Base-by-base conservation (phyloP, 805 yeast genomes). In the Ogataea nakhonphanomensis region DNA sequence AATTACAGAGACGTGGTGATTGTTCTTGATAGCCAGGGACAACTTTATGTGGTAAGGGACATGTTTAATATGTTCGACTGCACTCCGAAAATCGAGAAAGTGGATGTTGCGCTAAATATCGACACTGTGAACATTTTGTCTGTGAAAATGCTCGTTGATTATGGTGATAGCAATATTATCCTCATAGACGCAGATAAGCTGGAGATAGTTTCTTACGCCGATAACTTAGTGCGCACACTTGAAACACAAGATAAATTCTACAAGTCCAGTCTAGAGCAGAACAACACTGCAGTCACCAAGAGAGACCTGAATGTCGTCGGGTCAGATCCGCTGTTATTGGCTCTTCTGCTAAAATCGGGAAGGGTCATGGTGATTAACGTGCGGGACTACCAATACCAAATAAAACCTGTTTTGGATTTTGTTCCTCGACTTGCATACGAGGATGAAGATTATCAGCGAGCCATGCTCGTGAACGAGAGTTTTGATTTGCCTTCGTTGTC, bases 341-440 rank as follows among this genome's bases (percentile, higher is more conserved):
- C 56, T 0, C 31, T 70, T 29, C 58, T 69, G 7, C 48, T 73
- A 29, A 59, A 61, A 25, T 67, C 69, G 25, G 71, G 71, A 12
- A 54, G 62, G 10, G 70, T 74, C 4, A 50, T 67, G 1, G 61
- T 73, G 1, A 59, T 73, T 59, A 68, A 74, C 43, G 58, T 72
- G 2, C 57, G 81, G 38, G 48, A 46, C 8, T 30, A 48, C 9
- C 48, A 50, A 9, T 57, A 47, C 33, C 38, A 39, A 12, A 39
- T 54, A 12, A 35, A 26, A 15, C 59, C 64, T 6, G 32, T 44
- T 1, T 23, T 43, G 7, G 25, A 40, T 4, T 54, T 61, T 25
- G 31, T 20, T 4, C 64, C 65, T 3, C 38, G 46, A 8, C 43
- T 57, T 26, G 43, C 50, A 2, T 31, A 30, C 10, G 55, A 41